Evolutionary conservation across 768 basidiomycete genomes (phyloP).

Genomic region (Suillus lakei): DNA sequence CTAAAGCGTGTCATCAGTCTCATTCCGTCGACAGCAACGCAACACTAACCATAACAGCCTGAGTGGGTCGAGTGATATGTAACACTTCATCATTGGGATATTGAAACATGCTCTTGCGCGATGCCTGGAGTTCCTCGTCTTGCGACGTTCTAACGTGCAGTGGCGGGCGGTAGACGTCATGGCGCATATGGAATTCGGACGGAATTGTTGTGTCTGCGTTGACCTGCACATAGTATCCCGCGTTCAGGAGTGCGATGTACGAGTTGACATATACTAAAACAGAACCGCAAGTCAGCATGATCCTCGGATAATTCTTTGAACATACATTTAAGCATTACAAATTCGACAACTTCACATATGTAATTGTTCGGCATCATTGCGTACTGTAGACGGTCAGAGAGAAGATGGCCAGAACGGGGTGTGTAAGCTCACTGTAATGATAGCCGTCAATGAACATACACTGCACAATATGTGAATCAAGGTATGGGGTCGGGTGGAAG

Average conservation of each 20-base stretch:
- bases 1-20: neutral
- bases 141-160: too few species aligned
- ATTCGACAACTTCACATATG: neutral
- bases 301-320: neutral
- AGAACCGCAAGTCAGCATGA: neutral
- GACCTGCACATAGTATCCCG: neutral
- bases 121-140: neutral
- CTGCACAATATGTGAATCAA: neutral
- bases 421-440: neutral
- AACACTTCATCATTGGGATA: neutral
- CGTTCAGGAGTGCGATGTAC: slow-evolving; percentile 5
- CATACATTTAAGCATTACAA: neutral
- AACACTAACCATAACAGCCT: neutral
- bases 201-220: too few species aligned
- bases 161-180: neutral
- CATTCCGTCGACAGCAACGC: neutral
- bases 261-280: slow-evolving; percentile 8
- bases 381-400: neutral
- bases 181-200: neutral
- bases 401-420: neutral
- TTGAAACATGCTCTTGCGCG: neutral
- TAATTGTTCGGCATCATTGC: neutral
- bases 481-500: neutral
- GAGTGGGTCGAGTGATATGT: neutral
- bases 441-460: neutral